Percentiles rank a stretch among this genome's conserved stretches.
Conservation (phyloP, 805 yeast genomes). For the Sugiyamaella smithiae region DNA sequence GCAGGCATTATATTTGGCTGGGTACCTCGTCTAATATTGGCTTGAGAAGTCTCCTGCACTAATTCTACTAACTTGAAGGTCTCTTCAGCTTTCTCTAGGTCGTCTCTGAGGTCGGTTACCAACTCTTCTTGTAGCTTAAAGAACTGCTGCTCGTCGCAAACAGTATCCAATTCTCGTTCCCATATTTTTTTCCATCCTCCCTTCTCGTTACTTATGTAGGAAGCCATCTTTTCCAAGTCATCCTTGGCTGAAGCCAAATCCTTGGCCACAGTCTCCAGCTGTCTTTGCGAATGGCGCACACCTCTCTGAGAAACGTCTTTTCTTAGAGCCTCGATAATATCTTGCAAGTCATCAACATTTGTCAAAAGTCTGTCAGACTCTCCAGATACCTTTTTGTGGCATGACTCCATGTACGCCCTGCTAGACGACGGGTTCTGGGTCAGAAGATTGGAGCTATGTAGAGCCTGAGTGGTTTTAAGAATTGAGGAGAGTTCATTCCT, state of each 20-base stretch:
- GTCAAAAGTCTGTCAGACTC: conserved; percentile 75
- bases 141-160: conserved; percentile 92
- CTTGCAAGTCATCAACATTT: conserved; percentile 87
- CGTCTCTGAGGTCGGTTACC: conserved; percentile 74
- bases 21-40: conserved; percentile 46
- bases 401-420: conserved; percentile 65
- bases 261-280: conserved; percentile 59
- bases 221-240: conserved; percentile 52
- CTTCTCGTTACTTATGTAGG: conserved; percentile 65
- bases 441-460: conserved; percentile 16
- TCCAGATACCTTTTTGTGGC: conserved; percentile 68
- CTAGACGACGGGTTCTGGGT: conserved; percentile 26
- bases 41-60: conserved; percentile 73
- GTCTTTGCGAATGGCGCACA: conserved; percentile 73
- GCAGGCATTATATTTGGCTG: conserved; percentile 27
- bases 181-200: conserved; percentile 87
- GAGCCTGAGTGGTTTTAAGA: conserved; percentile 16
- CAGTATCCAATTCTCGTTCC: conserved; percentile 86
- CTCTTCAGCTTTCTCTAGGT: conserved; percentile 72
- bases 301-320: conserved; percentile 92
- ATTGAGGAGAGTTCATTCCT: conserved; percentile 16
- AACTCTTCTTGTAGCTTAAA: conserved; percentile 87
- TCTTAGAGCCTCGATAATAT: conserved; percentile 80
- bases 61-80: conserved; percentile 79
- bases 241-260: conserved; percentile 60